These are phyloP conservation scores for Pestalotiopsis sp. DNA, from an alignment of 2,329 filamentous ascomycete species.

Conservation along the genomic window DNA sequence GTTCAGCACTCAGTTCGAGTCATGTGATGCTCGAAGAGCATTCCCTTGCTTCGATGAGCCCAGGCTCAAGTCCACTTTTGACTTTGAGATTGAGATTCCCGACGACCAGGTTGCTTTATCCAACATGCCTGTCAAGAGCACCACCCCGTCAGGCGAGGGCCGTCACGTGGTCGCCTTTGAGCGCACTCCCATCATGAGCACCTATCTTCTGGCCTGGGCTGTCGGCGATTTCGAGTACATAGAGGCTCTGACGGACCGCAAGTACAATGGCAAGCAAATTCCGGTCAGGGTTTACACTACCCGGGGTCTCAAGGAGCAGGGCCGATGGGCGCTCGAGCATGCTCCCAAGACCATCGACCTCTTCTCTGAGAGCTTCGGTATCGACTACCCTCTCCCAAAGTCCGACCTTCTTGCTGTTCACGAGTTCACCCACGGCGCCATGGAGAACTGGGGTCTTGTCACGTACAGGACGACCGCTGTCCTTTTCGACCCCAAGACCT, in stretches of 20 bases:
- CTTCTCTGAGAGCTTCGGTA: slow-evolving; percentile 92
- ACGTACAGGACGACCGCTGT: slow-evolving; percentile 95
- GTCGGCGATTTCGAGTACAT: slow-evolving; percentile 97
- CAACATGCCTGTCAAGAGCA: slow-evolving; percentile 90
- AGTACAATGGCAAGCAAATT: slow-evolving; percentile 87
- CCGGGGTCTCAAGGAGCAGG: slow-evolving; percentile 89
- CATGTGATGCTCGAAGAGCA: slow-evolving; percentile 89
- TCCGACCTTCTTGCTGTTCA: slow-evolving; percentile 88
- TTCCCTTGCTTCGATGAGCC: slow-evolving; percentile 99
- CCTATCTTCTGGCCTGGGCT: slow-evolving; percentile 89
- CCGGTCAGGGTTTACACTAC: slow-evolving; percentile 97
- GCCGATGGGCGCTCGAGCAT: slow-evolving; percentile 84
- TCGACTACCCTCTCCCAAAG: slow-evolving; percentile 93
- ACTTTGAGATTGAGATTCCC: slow-evolving; percentile 90
- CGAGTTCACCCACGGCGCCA: slow-evolving; percentile 85
- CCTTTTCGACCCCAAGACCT: slow-evolving; percentile 91
- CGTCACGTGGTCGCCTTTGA: slow-evolving; percentile 80
- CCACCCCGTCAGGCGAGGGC: slow-evolving; percentile 59
- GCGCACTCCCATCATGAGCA: slow-evolving; percentile 87
- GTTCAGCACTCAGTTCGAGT: slow-evolving; percentile 97
- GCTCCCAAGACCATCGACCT: slow-evolving; percentile 93
- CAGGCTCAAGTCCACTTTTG: slow-evolving; percentile 94
- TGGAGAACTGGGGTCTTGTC: slow-evolving; percentile 97
- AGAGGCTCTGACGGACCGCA: slow-evolving; percentile 84
- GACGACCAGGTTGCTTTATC: slow-evolving; percentile 85